Conservation (phyloP, 2,329 filamentous ascomycete genomes). For the Drechslerella stenobrocha region DNA sequence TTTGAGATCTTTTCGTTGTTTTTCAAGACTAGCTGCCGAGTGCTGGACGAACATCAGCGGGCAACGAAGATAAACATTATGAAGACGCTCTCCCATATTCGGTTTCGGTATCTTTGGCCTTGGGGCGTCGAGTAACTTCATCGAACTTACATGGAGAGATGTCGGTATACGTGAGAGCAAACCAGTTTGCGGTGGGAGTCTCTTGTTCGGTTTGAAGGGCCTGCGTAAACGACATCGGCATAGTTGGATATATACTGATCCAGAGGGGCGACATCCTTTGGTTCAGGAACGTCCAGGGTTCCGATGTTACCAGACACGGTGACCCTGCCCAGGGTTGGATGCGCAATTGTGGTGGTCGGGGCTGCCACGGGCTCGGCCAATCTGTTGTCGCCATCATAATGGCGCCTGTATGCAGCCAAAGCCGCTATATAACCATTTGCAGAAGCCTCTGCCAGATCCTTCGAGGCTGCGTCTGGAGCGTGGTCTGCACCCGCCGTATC, state of each 20-base stretch:
- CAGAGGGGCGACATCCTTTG: slow-evolving; percentile 3
- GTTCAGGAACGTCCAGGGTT: too few relatives aligned
- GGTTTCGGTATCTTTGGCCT: neutral
- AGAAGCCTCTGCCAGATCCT: neutral
- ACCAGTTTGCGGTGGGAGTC: slow-evolving; percentile 70
- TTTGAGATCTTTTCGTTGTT: slow-evolving; percentile 80
- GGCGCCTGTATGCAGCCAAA: slow-evolving; percentile 10
- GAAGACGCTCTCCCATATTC: neutral
- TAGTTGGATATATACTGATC: slow-evolving; percentile 16
- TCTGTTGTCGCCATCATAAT: slow-evolving; percentile 15
- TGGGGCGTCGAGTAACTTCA: slow-evolving; percentile 33
- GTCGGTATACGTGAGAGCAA: slow-evolving; percentile 85
- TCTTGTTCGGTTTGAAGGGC: neutral
- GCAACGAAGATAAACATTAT: neutral
- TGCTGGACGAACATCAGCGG: slow-evolving; percentile 59
- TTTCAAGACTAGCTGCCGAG: slow-evolving; percentile 86
- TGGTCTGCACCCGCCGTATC: neutral
- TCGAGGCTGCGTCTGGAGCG: neutral
- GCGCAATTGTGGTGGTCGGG: slow-evolving; percentile 7
- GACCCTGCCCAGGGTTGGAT: slow-evolving; percentile 13
- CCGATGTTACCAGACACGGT: slow-evolving; percentile 31
- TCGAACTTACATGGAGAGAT: slow-evolving; percentile 74
- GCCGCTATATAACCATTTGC: too few relatives aligned
- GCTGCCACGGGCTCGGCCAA: neutral
- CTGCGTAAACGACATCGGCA: slow-evolving; percentile 17